Percentiles rank a stretch among this genome's conserved stretches.
These are phyloP conservation scores for Talaromyces sp. DNA, from an alignment of 2,329 filamentous ascomycete genomes.

Conservation along the genomic window DNA sequence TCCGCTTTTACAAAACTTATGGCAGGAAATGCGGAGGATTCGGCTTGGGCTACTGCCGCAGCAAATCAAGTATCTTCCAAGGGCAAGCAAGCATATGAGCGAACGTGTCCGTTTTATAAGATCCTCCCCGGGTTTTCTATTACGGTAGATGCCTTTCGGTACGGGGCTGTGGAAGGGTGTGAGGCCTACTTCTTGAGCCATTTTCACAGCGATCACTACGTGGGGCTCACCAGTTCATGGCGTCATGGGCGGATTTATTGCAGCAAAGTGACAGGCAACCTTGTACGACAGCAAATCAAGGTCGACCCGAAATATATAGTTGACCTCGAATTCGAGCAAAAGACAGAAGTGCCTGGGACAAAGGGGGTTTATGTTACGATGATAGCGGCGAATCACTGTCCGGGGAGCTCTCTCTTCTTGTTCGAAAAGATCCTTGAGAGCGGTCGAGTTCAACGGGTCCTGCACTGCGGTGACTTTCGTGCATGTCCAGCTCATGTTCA, in stretches of 20 bases:
- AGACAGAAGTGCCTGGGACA: slow-evolving; percentile 73
- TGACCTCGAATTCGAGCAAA: slow-evolving; percentile 77
- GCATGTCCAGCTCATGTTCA: slow-evolving; percentile 79
- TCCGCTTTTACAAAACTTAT: slow-evolving; percentile 93
- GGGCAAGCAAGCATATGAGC: slow-evolving; percentile 79
- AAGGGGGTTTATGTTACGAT: slow-evolving; percentile 84
- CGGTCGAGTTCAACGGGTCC: slow-evolving; percentile 66
- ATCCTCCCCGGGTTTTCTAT: slow-evolving; percentile 91
- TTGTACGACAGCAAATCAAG: slow-evolving; percentile 78
- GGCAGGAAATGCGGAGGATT: slow-evolving; percentile 84
- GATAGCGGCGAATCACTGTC: slow-evolving; percentile 95
- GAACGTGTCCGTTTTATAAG: slow-evolving; percentile 97
- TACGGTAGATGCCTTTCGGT: slow-evolving; percentile 92
- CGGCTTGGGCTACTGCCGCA: slow-evolving; percentile 83
- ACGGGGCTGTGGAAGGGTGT: slow-evolving; percentile 87
- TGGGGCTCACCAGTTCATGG: slow-evolving; percentile 85
- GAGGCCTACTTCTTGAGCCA: slow-evolving; percentile 95
- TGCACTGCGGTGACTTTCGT: slow-evolving; percentile 95
- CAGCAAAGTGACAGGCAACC: slow-evolving; percentile 83
- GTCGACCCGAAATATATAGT: slow-evolving; percentile 84
- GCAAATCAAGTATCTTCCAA: slow-evolving; percentile 71
- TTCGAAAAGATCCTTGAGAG: slow-evolving; percentile 76
- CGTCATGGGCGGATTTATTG: slow-evolving; percentile 93
- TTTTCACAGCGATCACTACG: slow-evolving; percentile 97
- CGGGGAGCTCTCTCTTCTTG: slow-evolving; percentile 87